Conservation (phyloP, 345 rosid genomes). For the Tarenaya hassleriana region DNA sequence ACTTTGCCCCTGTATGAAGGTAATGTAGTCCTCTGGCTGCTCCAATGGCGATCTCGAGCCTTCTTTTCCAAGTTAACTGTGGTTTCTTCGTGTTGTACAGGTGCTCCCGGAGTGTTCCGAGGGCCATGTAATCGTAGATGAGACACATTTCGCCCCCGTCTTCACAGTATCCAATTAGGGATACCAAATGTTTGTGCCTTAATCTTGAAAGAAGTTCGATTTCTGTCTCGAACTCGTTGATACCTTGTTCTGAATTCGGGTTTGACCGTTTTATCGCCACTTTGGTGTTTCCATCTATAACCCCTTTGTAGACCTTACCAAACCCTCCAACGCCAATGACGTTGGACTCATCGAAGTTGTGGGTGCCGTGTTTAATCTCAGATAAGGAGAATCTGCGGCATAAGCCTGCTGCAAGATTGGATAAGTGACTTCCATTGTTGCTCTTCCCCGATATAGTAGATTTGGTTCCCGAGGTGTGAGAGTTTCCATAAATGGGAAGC, state of each 20-base stretch:
- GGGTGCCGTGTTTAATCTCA: conserved; percentile 57
- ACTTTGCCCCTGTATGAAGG: conserved; percentile 82
- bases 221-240: conserved; percentile 74
- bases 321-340: conserved; percentile 88
- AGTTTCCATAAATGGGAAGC: no score
- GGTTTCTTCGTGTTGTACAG: conserved; percentile 52
- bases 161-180: conserved; percentile 77
- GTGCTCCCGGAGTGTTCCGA: conserved; percentile 62
- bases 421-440: no score
- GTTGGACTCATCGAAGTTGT: conserved; percentile 56
- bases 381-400: conserved; percentile 54
- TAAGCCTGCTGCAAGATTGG: no score
- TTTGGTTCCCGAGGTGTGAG: no score
- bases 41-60: conserved; percentile 70
- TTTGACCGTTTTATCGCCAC: conserved; percentile 76
- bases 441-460: no score
- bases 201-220: conserved; percentile 77
- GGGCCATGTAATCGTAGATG: conserved; percentile 78
- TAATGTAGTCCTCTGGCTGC: conserved; percentile 84
- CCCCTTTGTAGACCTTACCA: conserved; percentile 82
- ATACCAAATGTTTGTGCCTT: conserved; percentile 86
- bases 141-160: conserved; percentile 78
- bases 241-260: conserved; percentile 74
- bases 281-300: conserved; percentile 41
- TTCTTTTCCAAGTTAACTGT: conserved; percentile 57